Conservation (phyloP, 768 basidiomycete genomes). For the Cytidiella melzeri region DNA sequence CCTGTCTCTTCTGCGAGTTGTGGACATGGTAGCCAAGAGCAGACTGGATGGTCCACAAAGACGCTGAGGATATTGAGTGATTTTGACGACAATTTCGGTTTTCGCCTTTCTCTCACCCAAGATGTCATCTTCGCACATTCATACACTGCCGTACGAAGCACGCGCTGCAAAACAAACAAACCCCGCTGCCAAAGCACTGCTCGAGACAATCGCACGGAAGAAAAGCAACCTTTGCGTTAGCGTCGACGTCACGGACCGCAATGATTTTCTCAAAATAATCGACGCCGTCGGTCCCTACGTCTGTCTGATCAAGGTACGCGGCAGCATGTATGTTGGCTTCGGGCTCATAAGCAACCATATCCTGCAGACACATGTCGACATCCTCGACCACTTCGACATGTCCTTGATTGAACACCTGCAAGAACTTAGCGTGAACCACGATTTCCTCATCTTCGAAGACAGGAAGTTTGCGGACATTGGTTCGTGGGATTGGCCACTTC, state of each 20-base stretch:
- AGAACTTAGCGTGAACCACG: constrained; percentile 68
- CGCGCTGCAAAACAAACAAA: constrained; percentile 57
- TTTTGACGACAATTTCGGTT: constrained; percentile 5
- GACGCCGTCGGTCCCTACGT: constrained; percentile 84
- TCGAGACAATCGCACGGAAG: constrained; percentile 82
- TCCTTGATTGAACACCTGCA: constrained; percentile 64
- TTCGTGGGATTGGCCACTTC: constrained; percentile 27
- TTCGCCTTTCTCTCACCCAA: constrained; percentile 21
- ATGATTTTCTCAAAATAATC: constrained; percentile 78
- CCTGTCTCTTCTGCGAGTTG: constrained; percentile 18
- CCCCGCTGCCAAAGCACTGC: constrained; percentile 70
- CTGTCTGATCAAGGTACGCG: constrained; percentile 85
- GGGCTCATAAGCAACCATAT: no score
- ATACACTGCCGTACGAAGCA: constrained; percentile 51
- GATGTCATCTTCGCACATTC: constrained; percentile 25
- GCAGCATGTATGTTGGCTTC: no score
- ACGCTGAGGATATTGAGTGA: constrained; percentile 4
- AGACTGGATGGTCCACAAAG: no score
- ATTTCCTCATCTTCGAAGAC: constrained; percentile 97
- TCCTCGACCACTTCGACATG: constrained; percentile 85
- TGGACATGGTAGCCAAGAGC: constrained; percentile 9
- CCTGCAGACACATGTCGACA: constrained; percentile 90
- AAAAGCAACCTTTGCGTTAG: constrained; percentile 90
- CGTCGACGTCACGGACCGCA: constrained; percentile 82
- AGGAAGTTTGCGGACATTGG: constrained; percentile 99